Evolutionary conservation across 23 red algal species (phyloP), one percentile per base, ranked within the genome.

Genomic region (Cyanidium caldarium): DNA sequence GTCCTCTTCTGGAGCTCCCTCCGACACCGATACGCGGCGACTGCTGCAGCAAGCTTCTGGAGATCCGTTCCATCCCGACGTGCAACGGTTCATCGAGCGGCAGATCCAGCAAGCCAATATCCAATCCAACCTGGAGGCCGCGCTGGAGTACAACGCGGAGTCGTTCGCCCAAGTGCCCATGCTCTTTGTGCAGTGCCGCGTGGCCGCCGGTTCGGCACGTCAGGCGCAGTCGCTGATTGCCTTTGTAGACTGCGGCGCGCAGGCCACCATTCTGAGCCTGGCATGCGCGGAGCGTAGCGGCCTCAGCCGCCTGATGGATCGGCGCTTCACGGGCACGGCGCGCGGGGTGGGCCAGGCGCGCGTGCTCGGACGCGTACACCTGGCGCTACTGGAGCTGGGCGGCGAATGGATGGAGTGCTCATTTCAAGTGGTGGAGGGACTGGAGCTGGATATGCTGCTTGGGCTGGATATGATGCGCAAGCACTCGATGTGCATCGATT

Each of bases 391-490:
- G 38, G 75, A 70, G 15, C 44, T 95, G 16, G 75, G 41, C 28
- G 51, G 65, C 23, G 77, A 85, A 42, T 66, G 81, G 39, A 73
- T 87, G 12, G 76, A 82, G 58, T 72, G 70, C 35, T 68, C 79
- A 26, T 95, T 95, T 72, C 77, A 74, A 2, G 83, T 95, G n/a
- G 82, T 95, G 75, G 82, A 87, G 76, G 72, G 57, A n/a, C 65
- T 74, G 51, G 35, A 35, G 25, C 44, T 39, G 57, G 90, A 95
- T 68, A 79, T 95, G 67, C 76, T 95, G n/a, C 77, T 95, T 42
- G 90, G 90, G 0, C 70, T 95, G 31, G 90, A 95, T 69, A 95
- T 87, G 90, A 39, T 95, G 3, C 72, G 78, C 1, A 87, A 85
- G 65, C 90, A 95, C 72, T 56, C 58, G 38, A 77, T 78, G 34